Conservation (phyloP, 176 grass and related monocot genomes). For the Oropetium thomaeum region DNA sequence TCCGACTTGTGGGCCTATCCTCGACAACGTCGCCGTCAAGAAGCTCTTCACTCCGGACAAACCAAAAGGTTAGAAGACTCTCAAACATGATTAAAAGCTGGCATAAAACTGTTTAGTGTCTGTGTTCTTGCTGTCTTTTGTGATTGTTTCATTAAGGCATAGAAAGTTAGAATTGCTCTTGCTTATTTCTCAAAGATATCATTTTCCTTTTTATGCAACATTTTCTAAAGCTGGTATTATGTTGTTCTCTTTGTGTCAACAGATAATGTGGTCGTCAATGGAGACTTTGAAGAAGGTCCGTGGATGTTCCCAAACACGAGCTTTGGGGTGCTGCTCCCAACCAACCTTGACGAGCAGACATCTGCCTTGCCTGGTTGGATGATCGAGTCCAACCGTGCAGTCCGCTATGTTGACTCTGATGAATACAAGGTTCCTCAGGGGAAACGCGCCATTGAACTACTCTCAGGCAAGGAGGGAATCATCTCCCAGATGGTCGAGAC, state of each 20-base stretch:
- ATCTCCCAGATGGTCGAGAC: conserved; percentile 98
- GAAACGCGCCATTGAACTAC: conserved; percentile 90
- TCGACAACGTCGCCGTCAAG: conserved; percentile 90
- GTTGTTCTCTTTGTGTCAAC: conserved; percentile 19
- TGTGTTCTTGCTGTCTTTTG: neutral
- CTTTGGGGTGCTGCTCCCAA: conserved; percentile 90
- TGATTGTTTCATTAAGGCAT: neutral
- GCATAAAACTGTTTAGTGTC: neutral
- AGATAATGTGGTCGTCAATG: conserved; percentile 85
- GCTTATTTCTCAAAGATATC: neutral
- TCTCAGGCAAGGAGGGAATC: conserved; percentile 95
- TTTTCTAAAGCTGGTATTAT: neutral
- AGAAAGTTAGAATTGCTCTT: neutral
- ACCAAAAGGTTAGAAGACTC: conserved; percentile 54
- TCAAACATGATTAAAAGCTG: neutral
- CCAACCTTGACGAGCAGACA: conserved; percentile 86
- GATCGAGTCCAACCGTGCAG: conserved; percentile 87
- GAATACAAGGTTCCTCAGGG: conserved; percentile 85
- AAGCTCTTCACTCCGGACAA: conserved; percentile 86
- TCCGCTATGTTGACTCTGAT: conserved; percentile 75
- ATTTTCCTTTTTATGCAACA: neutral
- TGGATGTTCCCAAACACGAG: conserved; percentile 94
- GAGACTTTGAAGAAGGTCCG: conserved; percentile 96
- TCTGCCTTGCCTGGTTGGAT: conserved; percentile 86
- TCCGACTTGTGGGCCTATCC: conserved; percentile 89